Evolutionary conservation across 371 early-diverging fungal species (phyloP).

Genomic region (Mucor racemosus): DNA sequence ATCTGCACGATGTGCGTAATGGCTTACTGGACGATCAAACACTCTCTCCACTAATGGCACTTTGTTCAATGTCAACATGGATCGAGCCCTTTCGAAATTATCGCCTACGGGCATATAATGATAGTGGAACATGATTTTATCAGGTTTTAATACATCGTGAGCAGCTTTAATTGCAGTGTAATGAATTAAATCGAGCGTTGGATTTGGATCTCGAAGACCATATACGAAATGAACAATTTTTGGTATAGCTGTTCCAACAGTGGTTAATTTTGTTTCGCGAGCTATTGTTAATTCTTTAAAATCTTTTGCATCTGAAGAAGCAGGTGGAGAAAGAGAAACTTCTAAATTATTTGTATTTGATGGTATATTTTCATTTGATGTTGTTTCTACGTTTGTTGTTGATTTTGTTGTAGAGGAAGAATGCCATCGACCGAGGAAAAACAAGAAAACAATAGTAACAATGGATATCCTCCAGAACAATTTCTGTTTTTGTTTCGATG

Average conservation of each 20-base stretch:
- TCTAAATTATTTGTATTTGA: constrained; percentile 1
- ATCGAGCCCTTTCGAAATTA: constrained; percentile 48
- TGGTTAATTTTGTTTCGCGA: constrained; percentile 14
- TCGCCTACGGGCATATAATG: constrained; percentile 51
- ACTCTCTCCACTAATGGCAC: constrained; percentile 39
- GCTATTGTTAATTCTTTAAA: constrained; percentile 36
- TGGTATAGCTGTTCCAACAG: constrained; percentile 36
- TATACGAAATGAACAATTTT: constrained; percentile 61
- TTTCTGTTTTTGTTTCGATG: constrained; percentile 17
- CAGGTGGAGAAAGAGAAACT: constrained; percentile 19
- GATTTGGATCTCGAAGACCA: constrained; percentile 48
- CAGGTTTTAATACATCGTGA: constrained; percentile 51
- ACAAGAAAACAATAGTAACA: constrained; percentile 1
- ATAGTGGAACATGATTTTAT: constrained; percentile 56
- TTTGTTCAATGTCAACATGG: constrained; percentile 44
- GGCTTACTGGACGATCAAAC: constrained; percentile 46
- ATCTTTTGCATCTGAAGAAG: not conserved
- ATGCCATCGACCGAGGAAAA: constrained; percentile 1
- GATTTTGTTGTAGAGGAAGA: not conserved
- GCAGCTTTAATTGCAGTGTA: constrained; percentile 61
- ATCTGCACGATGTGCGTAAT: constrained; percentile 59
- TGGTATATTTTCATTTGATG: not conserved
- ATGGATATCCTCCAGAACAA: constrained; percentile 2
- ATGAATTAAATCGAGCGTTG: constrained; percentile 52
- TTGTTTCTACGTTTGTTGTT: not conserved